Conservation (phyloP, 106 monocot species). For the Iris macrosiphon region DNA sequence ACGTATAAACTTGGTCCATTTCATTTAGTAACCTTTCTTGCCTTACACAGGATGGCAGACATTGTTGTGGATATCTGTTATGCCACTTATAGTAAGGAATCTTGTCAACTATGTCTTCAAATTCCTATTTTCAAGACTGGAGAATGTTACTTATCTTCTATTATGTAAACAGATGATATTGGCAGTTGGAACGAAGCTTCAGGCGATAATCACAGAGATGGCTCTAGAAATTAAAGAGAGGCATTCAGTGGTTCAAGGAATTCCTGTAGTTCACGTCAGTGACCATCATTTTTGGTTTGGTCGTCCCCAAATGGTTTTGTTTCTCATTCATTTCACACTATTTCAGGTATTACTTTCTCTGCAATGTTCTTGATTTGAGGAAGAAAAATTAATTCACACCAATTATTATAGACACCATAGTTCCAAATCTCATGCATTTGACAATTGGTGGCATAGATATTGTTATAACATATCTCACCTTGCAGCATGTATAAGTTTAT, state of each 20-base stretch:
- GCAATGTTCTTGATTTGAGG: no score
- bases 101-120: background rate
- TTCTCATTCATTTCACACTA: slow-evolving; percentile 45
- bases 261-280: slow-evolving; percentile 16
- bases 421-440: no score
- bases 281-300: slow-evolving; percentile 50
- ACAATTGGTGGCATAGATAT: no score
- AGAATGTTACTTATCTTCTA: background rate
- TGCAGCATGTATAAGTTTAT: no score
- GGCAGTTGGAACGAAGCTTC: slow-evolving; percentile 15
- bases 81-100: slow-evolving; percentile 62
- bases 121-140: background rate
- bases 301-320: slow-evolving; percentile 23
- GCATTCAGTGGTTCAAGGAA: slow-evolving; percentile 16
- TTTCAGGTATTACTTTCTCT: slow-evolving; percentile 26
- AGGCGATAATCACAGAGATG: slow-evolving; percentile 10
- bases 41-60: slow-evolving; percentile 56
- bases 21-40: background rate
- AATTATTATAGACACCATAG: no score
- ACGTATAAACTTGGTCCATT: background rate
- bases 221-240: slow-evolving; percentile 17
- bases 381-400: no score
- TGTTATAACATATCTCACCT: no score
- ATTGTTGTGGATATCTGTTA: slow-evolving; percentile 57
- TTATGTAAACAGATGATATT: slow-evolving; percentile 5